Evolutionary conservation across 169 alveolate species (phyloP), one percentile per base, ranked within the genome.

Genomic region (Plasmodium ovale): DNA sequence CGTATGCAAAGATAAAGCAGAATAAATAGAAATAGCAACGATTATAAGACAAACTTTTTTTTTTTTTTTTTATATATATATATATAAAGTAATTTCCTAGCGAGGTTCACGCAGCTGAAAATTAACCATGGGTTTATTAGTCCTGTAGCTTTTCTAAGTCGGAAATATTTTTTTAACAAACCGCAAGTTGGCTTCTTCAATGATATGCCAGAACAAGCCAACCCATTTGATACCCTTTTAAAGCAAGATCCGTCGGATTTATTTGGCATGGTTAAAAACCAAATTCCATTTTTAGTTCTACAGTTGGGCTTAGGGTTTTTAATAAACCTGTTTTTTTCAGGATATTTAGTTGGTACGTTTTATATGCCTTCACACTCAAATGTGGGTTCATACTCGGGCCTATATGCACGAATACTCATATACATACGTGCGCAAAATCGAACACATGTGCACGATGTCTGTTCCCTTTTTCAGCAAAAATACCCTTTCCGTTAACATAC

Each of bases 301-400:
- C 94, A 94, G 68, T 93, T 95, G n/a, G 97, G 96, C 10, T 88
- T 93, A 87, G 97, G 95, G 9, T 94, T 87, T 73, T 74, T 92
- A 62, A 91, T 94, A 62, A 93, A 90, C 62, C 73, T 87, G 37
- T 87, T 94, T 29, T 94, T 93, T 73, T 89, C 97, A 6, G 97
- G 96, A 39, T 93, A 92, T 42, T 53, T 92, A 47, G 96, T 94
- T n/a, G 95, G 95, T 87, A 47, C 12, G 92, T 6, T 25, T 29
- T 72, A 21, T 69, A 39, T 47, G 31, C 33, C n/a, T n/a, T n/a
- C n/a, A n/a, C n/a, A n/a, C n/a, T n/a, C n/a, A n/a, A n/a, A n/a
- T n/a, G n/a, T n/a, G n/a, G n/a, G n/a, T n/a, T n/a, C n/a, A n/a
- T n/a, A 14, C 21, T 29, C 49, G 47, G 25, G 31, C 29, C 21